Base-by-base conservation (phyloP, 2,329 filamentous ascomycete genomes). In the Alternaria sp. region DNA sequence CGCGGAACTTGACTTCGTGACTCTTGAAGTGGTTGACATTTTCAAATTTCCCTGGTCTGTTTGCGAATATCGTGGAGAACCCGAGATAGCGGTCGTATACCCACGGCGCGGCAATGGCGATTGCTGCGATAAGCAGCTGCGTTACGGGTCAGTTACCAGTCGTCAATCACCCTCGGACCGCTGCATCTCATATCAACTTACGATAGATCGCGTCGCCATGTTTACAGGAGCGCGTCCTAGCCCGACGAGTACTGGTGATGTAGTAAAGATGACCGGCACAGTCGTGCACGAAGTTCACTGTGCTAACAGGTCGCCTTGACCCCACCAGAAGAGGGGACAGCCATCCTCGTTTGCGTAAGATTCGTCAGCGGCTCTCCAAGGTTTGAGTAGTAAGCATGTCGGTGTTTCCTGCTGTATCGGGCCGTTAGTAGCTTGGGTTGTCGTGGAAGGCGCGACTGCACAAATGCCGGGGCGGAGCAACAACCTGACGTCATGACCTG, bases 1-100 rank as follows among this genome's bases (percentile, higher is more conserved):
- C 71, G 8, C 65, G 45, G 50, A 81, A 81, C 43, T 73, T 74
- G 40, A 82, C 54, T 12, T 80, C 72, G 50, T 76, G 67, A 17
- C 58, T 61, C 43, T 69, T 70, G 64, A 79, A 72, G 4, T 57
- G 66, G 30, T 73, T 65, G 2, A 76, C 25, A 8, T 64, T 60
- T 40, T 71, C 25, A 3, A 76, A 64, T 5, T 61, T 67, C 3
- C 64, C 66, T 2, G 76, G 74, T 2, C 70, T 59, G 32, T 77
- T 77, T 3, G 60, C 57, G 2, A 72, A 4, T 19, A 77, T 66
- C 3, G 51, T 36, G 0, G 69, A 68, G 4, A 77, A 46, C 1
- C 54, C 61, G 6, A 66, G 26, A 17, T 74, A 75, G 21, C 74
- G 71, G 19, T 78, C 75, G 54, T 75, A 77, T 9, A 77, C 44